These are phyloP conservation scores for Aspergillus piperis DNA, from an alignment of 2,329 filamentous ascomycete species.

Conservation along the genomic window DNA sequence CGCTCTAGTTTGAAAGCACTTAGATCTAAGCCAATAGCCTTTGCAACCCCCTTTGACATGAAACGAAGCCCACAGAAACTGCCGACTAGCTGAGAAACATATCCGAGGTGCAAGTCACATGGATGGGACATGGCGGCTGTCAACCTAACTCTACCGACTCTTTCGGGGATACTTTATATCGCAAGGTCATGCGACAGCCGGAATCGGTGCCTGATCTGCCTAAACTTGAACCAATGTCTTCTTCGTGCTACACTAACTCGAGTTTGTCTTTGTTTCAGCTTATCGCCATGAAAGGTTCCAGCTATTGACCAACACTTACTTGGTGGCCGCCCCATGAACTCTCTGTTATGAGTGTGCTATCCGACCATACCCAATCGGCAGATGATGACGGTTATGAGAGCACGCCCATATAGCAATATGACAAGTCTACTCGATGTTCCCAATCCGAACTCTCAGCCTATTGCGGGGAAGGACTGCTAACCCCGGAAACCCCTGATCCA, in stretches of 20 bases:
- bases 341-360: not conserved
- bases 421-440: not conserved
- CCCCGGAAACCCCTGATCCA: not conserved
- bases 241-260: not conserved
- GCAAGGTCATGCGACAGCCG: slow-evolving; percentile 15
- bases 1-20: not conserved
- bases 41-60: not conserved
- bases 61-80: not conserved
- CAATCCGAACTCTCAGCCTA: not conserved
- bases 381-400: not conserved
- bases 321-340: not conserved
- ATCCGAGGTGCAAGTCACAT: slow-evolving; percentile 10
- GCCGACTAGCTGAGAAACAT: not conserved
- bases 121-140: not conserved
- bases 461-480: not conserved
- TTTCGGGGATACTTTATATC: slow-evolving; percentile 6
- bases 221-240: slow-evolving; percentile 4
- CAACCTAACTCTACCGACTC: not conserved
- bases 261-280: slow-evolving; percentile 16
- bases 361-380: not conserved
- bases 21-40: not conserved
- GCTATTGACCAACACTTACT: no score
- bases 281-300: slow-evolving; percentile 3
- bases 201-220: slow-evolving; percentile 17
- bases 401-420: not conserved